A percentile compares a stretch with the other conserved stretches of the same genome.
Conservation (phyloP, 257 asterid genomes). For the Sherardia arvensis region DNA sequence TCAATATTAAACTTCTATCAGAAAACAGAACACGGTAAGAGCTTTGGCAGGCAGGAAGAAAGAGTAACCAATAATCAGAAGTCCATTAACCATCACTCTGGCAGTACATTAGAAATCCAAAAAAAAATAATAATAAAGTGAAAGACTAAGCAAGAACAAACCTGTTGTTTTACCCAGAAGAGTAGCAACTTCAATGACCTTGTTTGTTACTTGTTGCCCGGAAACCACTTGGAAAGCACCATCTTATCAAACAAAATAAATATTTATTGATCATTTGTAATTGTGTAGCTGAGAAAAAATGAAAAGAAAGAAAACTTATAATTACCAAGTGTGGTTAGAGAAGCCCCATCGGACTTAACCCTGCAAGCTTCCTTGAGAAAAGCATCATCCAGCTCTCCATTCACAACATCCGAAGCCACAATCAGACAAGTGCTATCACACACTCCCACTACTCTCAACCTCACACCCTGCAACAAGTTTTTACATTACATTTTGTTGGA, state of each 20-base stretch:
- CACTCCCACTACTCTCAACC: conserved; percentile 71
- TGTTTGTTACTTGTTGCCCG: conserved; percentile 38
- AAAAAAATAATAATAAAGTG: no score
- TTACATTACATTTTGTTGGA: not conserved
- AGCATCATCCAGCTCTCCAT: conserved; percentile 55
- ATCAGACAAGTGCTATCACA: conserved; percentile 74
- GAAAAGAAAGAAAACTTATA: not conserved
- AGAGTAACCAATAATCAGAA: not conserved
- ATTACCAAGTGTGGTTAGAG: conserved; percentile 38
- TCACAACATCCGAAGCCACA: conserved; percentile 38
- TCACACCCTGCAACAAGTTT: conserved; percentile 43
- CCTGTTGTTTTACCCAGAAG: conserved; percentile 49
- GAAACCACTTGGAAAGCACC: conserved; percentile 49
- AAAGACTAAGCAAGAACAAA: conserved; percentile 17
- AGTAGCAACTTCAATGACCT: conserved; percentile 45
- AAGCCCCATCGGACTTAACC: conserved; percentile 52
- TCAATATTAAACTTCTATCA: conserved; percentile 10
- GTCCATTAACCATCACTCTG: not conserved
- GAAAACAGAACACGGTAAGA: not conserved
- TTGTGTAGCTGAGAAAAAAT: not conserved
- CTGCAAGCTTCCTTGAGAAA: conserved; percentile 47
- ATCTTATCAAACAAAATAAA: conserved; percentile 8
- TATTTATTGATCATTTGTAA: not conserved
- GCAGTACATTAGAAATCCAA: not conserved
- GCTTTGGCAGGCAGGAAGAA: not conserved